Evolutionary conservation across 768 basidiomycete genomes (phyloP).

Genomic region (Cubamyces lactineus): DNA sequence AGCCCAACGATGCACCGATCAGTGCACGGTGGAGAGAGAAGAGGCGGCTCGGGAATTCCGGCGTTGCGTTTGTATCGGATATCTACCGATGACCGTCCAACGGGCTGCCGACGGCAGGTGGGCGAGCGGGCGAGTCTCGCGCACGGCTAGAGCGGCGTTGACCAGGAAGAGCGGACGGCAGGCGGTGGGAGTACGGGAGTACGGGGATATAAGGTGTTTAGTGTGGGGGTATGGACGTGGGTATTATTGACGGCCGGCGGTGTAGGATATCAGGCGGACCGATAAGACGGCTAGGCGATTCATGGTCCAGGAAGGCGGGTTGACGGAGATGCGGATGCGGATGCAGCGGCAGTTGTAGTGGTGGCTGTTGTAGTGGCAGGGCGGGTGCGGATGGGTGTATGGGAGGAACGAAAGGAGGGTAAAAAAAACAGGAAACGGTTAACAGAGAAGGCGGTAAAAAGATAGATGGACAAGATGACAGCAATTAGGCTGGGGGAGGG

Average conservation of each 20-base stretch:
- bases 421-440: not conserved
- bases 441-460: not conserved
- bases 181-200: not conserved
- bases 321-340: not conserved
- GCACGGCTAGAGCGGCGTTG: no score
- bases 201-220: constrained; percentile 1
- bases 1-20: no score
- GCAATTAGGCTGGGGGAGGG: not conserved
- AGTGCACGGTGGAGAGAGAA: not conserved
- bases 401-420: not conserved
- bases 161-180: not conserved
- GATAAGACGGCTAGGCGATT: no score
- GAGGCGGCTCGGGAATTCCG: not conserved
- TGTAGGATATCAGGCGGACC: not conserved
- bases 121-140: no score
- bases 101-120: not conserved
- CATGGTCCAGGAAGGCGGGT: no score
- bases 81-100: constrained; percentile 12
- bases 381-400: no score
- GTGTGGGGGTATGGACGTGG: constrained; percentile 4
- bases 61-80: not conserved
- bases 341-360: not conserved
- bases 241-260: constrained; percentile 1
- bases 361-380: no score
- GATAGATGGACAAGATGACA: constrained; percentile 1